Evolutionary conservation across 306 rosid species (phyloP), one percentile per base, ranked within the genome.

Genomic region (Ceratonia siliqua): DNA sequence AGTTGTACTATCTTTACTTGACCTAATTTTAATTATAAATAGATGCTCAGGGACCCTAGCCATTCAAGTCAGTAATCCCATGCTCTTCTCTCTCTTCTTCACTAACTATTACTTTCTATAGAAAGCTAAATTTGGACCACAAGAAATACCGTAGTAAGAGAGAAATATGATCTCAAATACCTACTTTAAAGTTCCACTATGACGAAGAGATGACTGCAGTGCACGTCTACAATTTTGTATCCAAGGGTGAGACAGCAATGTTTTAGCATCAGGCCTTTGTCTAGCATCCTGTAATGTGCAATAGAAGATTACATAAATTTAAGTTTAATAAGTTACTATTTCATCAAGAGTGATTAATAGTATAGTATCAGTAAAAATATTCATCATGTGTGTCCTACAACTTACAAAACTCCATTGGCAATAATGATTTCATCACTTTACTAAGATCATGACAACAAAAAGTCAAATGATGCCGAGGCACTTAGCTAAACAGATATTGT

Each of bases 201-300:
- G 93, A 63, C 99, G 96, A 54, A 94, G 96, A 79, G 99, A 87
- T 72, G 97, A 90, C 79, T 90, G 98, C 88, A 94, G 84, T 38
- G 43, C 96, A 46, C 92, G 97, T 77, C 92, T 84, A 80, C 87
- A 86, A 68, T 94, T 94, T 68, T 77, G 93, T 62, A 94, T 88
- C 99, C 98, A 94, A 50, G 99, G 97, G 83, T 94, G 96, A 82
- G 96, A 92, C 78, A 94, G 87, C 82, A 94, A 82, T 50, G 98
- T 85, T 77, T 94, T 94, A 28, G 99, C 99, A 86, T 94, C 99
- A 70, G 99, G 98, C 68, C 99, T 91, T 79, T 94, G 98, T 87
- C 99, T 90, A 75, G 98, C 93, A 87, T 94, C 99, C 99, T 94
- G 88, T 73, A 66, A 82, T 53, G 73, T 33, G 83, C 46, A 87